phyloP scores from a whole-genome alignment of 1,139 yeast species.

The Pichia sp. region DNA sequence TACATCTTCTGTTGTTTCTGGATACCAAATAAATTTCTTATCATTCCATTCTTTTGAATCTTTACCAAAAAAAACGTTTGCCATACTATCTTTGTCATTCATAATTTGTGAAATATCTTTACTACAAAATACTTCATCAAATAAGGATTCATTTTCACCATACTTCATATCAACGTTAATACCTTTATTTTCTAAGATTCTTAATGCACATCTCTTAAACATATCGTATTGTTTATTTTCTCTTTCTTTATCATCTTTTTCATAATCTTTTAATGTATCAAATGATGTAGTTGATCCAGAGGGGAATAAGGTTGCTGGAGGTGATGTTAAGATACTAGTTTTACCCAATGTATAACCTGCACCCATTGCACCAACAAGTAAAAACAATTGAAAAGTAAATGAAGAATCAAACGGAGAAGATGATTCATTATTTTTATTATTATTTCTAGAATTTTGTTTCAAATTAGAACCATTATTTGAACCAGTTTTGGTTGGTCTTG shows the following conservation, averaged over 20 bases:
- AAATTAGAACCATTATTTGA: constrained; percentile 5
- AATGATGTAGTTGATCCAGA: constrained; percentile 21
- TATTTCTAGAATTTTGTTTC: constrained; percentile 6
- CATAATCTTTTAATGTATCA: constrained; percentile 24
- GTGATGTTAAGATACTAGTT: constrained; percentile 19
- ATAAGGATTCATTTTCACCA: constrained; percentile 19
- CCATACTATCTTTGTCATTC: constrained; percentile 36
- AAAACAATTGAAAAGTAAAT: constrained; percentile 26
- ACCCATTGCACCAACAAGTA: constrained; percentile 28
- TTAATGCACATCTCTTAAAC: constrained; percentile 24
- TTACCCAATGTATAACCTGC: constrained; percentile 29
- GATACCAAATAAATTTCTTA: constrained; percentile 19
- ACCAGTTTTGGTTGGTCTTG: constrained; percentile 13
- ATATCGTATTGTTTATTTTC: constrained; percentile 18
- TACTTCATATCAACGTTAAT: constrained; percentile 20
- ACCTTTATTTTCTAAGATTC: constrained; percentile 24
- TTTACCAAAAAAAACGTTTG: constrained; percentile 35
- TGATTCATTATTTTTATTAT: constrained; percentile 1
- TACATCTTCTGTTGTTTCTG: constrained; percentile 22
- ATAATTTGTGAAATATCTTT: constrained; percentile 31
- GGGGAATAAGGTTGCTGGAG: constrained; percentile 27
- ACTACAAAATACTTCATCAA: constrained; percentile 19
- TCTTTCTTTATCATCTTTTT: constrained; percentile 15
- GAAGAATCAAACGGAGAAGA: constrained; percentile 25
- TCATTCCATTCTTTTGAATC: constrained; percentile 30